Evolutionary conservation across 2,329 filamentous ascomycete genomes (phyloP).

Genomic region (Trichoderma guizhouense): DNA sequence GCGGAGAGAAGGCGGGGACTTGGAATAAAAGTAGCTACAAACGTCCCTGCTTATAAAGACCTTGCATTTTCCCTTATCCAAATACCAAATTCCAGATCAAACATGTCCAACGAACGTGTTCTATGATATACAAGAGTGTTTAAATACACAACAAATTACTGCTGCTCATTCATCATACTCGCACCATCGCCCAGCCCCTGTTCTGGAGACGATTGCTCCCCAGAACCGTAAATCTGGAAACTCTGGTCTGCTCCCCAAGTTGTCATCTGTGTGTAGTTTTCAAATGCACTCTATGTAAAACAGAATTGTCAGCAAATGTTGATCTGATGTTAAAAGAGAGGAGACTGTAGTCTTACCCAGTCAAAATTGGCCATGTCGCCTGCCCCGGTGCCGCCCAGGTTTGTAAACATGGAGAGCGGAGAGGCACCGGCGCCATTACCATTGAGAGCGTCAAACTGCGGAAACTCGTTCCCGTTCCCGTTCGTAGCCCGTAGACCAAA

Average conservation of each 20-base stretch:
- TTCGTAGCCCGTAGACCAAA: constrained; percentile 34
- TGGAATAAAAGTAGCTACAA: neutral
- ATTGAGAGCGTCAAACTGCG: constrained; percentile 31
- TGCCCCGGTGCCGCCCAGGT: constrained; percentile 33
- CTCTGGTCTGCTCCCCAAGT: constrained; percentile 51
- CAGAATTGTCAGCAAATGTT: constrained; percentile 26
- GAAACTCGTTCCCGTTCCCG: constrained; percentile 29
- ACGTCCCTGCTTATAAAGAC: neutral
- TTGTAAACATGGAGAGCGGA: constrained; percentile 53
- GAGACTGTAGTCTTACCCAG: constrained; percentile 46
- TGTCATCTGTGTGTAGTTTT: constrained; percentile 53
- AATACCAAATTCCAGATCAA: neutral
- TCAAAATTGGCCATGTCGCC: constrained; percentile 54
- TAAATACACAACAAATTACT: neutral
- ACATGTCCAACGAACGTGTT: constrained; percentile 4
- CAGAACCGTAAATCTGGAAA: constrained; percentile 48
- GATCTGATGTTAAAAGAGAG: neutral
- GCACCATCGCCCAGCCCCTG: constrained; percentile 27
- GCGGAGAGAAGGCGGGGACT: neutral
- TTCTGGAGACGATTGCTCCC: constrained; percentile 28
- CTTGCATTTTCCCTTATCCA: constrained; percentile 1
- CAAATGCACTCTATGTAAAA: constrained; percentile 48
- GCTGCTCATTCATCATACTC: constrained; percentile 24
- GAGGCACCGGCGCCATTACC: constrained; percentile 31
- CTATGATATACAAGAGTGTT: constrained; percentile 13